Evolutionary conservation across 345 rosid genomes (phyloP), one percentile per base, ranked within the genome.

Genomic region (Citrus trifoliata): DNA sequence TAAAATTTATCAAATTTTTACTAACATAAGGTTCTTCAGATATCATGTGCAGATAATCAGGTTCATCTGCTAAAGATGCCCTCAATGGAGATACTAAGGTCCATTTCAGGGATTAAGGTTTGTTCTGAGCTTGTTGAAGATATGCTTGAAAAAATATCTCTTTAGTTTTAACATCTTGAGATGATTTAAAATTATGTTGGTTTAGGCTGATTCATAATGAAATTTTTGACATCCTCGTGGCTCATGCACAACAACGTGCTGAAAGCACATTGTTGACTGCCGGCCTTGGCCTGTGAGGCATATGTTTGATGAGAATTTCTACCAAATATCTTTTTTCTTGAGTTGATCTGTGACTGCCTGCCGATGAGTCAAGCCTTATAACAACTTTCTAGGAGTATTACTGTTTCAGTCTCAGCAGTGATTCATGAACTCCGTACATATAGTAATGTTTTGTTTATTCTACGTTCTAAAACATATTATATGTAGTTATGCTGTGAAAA

Each of bases 41-140:
- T 96, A 62, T 91, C 91, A 82, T 96, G 98, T 89, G 98, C 94
- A 86, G 99, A 96, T 86, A 96, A 96, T 86, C 98, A 90, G 85
- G 89, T 94, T 85, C 97, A 91, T 90, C 80, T 96, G 24, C 86
- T 96, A 48, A 90, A 90, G 84, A 92, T 90, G 92, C 97, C 99
- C 78, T 89, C 97, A 70, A 87, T 94, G 98, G 99, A 88, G 75
- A 90, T 94, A 82, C 69, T 84, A 79, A 93, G 88, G 84, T 86
- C 97, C 78, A 89, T 96, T 59, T 89, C 98, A 5, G 98, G 99
- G 76, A 92, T 96, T 81, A 96, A 96, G 98, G 98, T 93, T 81
- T 48, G 84, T 76, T 86, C 67, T 79, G n/a, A 68, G 10, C 59
- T 64, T 75, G 18, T 42, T 14, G 27, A 56, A 33, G 66, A 13